A percentile compares a stretch with the other conserved stretches of the same genome.
Conservation (phyloP, 495 filamentous ascomycete genomes). For the Aspergillus steynii region DNA sequence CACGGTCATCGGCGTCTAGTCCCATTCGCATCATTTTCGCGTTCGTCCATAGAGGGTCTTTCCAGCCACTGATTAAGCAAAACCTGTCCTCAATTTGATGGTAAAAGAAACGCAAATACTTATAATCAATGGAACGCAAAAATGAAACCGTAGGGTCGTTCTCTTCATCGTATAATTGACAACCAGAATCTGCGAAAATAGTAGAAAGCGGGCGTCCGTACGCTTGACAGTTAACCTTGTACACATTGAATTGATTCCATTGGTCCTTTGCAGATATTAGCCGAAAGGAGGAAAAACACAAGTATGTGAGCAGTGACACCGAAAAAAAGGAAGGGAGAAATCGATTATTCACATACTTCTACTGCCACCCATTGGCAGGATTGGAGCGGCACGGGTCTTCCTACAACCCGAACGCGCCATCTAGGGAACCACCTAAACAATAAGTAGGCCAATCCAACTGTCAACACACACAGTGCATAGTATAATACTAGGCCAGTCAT, state of each 20-base stretch:
- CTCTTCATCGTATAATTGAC: slow-evolving; percentile 70
- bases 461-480: slow-evolving; percentile 62
- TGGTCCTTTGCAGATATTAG: slow-evolving; percentile 60
- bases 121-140: slow-evolving; percentile 80
- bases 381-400: slow-evolving; percentile 62
- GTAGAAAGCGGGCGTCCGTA: slow-evolving; percentile 86
- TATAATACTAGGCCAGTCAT: slow-evolving; percentile 67
- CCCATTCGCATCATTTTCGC: slow-evolving; percentile 73
- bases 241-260: slow-evolving; percentile 86
- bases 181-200: slow-evolving; percentile 70
- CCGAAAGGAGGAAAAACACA: not conserved
- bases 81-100: slow-evolving; percentile 89
- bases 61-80: slow-evolving; percentile 82
- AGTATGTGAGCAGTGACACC: not conserved
- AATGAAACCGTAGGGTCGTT: slow-evolving; percentile 74
- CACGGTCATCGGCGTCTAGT: slow-evolving; percentile 88
- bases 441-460: slow-evolving; percentile 78
- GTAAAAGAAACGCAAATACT: slow-evolving; percentile 90
- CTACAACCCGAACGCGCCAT: slow-evolving; percentile 78
- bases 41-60: slow-evolving; percentile 84
- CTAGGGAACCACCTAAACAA: slow-evolving; percentile 86
- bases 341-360: slow-evolving; percentile 52
- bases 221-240: slow-evolving; percentile 59
- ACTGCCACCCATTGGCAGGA: slow-evolving; percentile 89
- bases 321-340: not conserved